Percentiles rank a stretch among this genome's conserved stretches.
These are phyloP conservation scores for Fusarium hainanense DNA, from an alignment of 2,329 filamentous ascomycete species.

Conservation along the genomic window DNA sequence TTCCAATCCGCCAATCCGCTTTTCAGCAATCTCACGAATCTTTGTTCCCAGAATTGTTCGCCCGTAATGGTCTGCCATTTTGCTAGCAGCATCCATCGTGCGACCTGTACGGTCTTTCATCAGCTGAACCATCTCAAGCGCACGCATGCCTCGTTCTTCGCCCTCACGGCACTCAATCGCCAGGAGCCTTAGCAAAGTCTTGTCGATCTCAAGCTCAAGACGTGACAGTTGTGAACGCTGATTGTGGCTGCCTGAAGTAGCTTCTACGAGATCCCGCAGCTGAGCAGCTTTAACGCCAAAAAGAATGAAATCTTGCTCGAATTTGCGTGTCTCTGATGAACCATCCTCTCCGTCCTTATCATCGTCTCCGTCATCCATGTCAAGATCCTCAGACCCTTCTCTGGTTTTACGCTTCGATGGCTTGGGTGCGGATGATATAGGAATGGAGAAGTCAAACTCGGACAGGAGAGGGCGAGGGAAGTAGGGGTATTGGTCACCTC, in stretches of 20 bases:
- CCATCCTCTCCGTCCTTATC: constrained; percentile 49
- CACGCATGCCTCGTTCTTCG: constrained; percentile 94
- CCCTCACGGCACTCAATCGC: constrained; percentile 91
- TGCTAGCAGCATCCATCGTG: constrained; percentile 91
- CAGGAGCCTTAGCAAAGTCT: constrained; percentile 87
- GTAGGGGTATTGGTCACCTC: constrained; percentile 90
- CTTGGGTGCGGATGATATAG: constrained; percentile 69
- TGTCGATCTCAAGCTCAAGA: constrained; percentile 88
- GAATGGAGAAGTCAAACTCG: constrained; percentile 93
- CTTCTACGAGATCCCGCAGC: constrained; percentile 77
- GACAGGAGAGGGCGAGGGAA: constrained; percentile 90
- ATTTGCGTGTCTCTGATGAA: constrained; percentile 64
- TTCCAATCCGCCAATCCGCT: constrained; percentile 69
- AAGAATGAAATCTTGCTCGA: constrained; percentile 87
- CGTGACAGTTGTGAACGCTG: constrained; percentile 75
- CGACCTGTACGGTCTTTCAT: constrained; percentile 86
- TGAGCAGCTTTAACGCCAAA: constrained; percentile 78
- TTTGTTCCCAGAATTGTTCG: constrained; percentile 85
- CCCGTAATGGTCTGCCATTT: constrained; percentile 88
- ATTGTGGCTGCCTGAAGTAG: constrained; percentile 66
- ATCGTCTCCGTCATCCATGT: constrained; percentile 51
- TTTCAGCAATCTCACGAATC: constrained; percentile 86
- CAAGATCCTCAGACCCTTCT: constrained; percentile 48
- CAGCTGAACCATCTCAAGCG: constrained; percentile 87
- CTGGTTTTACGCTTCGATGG: constrained; percentile 49